Evolutionary conservation across 352 stramenopile species (phyloP).

Genomic region (Globisporangium camurandrum): DNA sequence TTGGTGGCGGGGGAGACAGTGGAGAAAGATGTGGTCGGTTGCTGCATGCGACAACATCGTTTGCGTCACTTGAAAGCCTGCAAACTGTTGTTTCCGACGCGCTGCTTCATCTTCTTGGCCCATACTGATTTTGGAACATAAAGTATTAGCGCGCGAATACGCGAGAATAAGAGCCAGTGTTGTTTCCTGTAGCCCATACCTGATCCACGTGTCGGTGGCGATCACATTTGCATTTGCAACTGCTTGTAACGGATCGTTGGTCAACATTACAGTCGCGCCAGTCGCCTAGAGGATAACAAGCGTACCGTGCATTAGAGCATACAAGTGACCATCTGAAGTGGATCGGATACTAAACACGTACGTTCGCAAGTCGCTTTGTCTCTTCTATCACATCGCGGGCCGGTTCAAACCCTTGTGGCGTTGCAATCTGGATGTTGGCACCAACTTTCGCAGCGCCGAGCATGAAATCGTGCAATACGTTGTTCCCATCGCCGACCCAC

Average conservation of each 20-base stretch:
- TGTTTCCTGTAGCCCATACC: too few species aligned
- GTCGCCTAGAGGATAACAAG: slow-evolving; percentile 33
- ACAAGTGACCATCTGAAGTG: too few species aligned
- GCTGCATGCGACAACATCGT: slow-evolving; percentile 90
- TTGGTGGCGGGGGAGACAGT: slow-evolving; percentile 95
- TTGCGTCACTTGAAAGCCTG: slow-evolving; percentile 92
- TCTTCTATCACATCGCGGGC: slow-evolving; percentile 87
- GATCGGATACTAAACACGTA: too few species aligned
- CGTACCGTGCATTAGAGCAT: too few species aligned
- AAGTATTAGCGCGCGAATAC: too few species aligned
- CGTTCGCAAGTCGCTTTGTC: slow-evolving; percentile 80
- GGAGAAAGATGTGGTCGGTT: slow-evolving; percentile 92
- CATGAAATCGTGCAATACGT: slow-evolving; percentile 97
- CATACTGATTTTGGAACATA: too few species aligned
- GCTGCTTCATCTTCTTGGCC: slow-evolving; percentile 92
- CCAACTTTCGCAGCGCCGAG: slow-evolving; percentile 85
- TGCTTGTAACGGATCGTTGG: slow-evolving; percentile 89
- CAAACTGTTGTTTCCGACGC: slow-evolving; percentile 91
- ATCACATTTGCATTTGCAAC: slow-evolving; percentile 93
- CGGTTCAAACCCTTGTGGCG: slow-evolving; percentile 89
- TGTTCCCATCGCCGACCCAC: slow-evolving; percentile 98
- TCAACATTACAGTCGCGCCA: slow-evolving; percentile 73
- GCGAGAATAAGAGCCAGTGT: too few species aligned
- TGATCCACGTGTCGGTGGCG: slow-evolving; percentile 97
- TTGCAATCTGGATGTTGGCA: slow-evolving; percentile 94